Evolutionary conservation across 2,329 filamentous ascomycete species (phyloP).

Genomic region (Hawksworthiomyces lignivorus): DNA sequence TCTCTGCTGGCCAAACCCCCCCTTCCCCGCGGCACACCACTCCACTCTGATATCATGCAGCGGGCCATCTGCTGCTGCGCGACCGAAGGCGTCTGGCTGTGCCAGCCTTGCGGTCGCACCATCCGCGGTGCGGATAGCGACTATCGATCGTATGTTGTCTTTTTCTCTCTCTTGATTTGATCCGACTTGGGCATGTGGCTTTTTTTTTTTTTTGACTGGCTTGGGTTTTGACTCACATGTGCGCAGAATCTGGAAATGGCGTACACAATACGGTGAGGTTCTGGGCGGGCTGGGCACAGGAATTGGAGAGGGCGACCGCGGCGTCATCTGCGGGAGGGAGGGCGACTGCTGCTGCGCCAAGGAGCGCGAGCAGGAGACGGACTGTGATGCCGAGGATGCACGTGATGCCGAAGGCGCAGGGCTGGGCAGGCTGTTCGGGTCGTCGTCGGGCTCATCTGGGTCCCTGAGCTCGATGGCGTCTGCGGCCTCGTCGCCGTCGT

Average conservation of each 20-base stretch:
- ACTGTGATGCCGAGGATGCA: constrained; percentile 74
- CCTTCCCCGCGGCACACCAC: constrained; percentile 35
- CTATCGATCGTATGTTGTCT: constrained; percentile 45
- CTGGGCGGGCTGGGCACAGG: constrained; percentile 77
- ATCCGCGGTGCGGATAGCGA: constrained; percentile 54
- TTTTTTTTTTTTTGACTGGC: not conserved
- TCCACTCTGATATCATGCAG: constrained; percentile 50
- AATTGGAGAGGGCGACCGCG: constrained; percentile 80
- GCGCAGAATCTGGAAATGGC: constrained; percentile 75
- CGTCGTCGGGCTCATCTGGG: constrained; percentile 7
- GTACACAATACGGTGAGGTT: constrained; percentile 73
- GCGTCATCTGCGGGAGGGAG: constrained; percentile 79
- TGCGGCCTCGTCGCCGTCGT: constrained; percentile 6
- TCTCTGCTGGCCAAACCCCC: constrained; percentile 40
- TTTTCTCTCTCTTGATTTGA: too few species aligned
- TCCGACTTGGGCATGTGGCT: too few species aligned
- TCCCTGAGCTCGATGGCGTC: constrained; percentile 6
- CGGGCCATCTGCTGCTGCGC: constrained; percentile 46
- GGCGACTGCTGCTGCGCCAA: constrained; percentile 66
- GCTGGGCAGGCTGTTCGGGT: constrained; percentile 10
- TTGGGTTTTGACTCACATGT: constrained; percentile 7
- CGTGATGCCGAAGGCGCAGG: constrained; percentile 33
- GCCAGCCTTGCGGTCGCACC: constrained; percentile 70
- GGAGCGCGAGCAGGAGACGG: constrained; percentile 74
- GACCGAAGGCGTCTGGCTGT: constrained; percentile 67